Evolutionary conservation across 1,139 yeast genomes (phyloP).

Genomic region (Suhomyces ambrosiae): DNA sequence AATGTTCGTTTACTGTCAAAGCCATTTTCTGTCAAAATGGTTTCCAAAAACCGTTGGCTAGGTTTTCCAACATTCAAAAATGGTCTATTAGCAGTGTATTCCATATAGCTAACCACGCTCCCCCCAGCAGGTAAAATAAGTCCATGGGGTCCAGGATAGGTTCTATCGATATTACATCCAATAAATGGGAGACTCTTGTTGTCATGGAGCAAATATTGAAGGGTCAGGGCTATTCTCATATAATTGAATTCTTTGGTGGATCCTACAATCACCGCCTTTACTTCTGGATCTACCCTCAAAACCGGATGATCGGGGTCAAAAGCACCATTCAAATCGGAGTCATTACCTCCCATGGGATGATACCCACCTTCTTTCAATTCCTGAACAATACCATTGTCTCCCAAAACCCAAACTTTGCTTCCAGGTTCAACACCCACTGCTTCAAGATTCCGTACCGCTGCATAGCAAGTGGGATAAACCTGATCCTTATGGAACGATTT

Average conservation of each 20-base stretch:
- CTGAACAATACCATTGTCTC: slow-evolving; percentile 77
- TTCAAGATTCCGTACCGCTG: slow-evolving; percentile 30
- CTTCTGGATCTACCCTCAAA: slow-evolving; percentile 44
- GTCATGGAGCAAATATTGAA: slow-evolving; percentile 40
- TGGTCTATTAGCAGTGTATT: slow-evolving; percentile 36
- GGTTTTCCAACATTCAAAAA: slow-evolving; percentile 46
- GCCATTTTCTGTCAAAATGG: slow-evolving; percentile 29
- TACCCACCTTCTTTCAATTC: slow-evolving; percentile 74
- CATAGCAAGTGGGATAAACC: slow-evolving; percentile 44
- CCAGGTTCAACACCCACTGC: slow-evolving; percentile 26
- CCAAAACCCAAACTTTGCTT: slow-evolving; percentile 78
- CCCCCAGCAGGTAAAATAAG: slow-evolving; percentile 46
- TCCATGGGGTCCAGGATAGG: slow-evolving; percentile 45
- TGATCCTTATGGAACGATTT: slow-evolving; percentile 29
- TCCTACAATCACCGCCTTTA: slow-evolving; percentile 45
- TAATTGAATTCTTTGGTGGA: slow-evolving; percentile 43
- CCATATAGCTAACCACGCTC: slow-evolving; percentile 43
- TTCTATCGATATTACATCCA: slow-evolving; percentile 44
- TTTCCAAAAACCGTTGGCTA: slow-evolving; percentile 32
- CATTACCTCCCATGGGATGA: slow-evolving; percentile 74
- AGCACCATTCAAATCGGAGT: slow-evolving; percentile 31
- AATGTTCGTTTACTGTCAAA: slow-evolving; percentile 33
- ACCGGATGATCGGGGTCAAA: slow-evolving; percentile 48
- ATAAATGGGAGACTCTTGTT: slow-evolving; percentile 39
- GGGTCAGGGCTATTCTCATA: slow-evolving; percentile 40